phyloP scores from a whole-genome alignment of 2,329 filamentous ascomycete genomes.

The Zasmidium angulare region DNA sequence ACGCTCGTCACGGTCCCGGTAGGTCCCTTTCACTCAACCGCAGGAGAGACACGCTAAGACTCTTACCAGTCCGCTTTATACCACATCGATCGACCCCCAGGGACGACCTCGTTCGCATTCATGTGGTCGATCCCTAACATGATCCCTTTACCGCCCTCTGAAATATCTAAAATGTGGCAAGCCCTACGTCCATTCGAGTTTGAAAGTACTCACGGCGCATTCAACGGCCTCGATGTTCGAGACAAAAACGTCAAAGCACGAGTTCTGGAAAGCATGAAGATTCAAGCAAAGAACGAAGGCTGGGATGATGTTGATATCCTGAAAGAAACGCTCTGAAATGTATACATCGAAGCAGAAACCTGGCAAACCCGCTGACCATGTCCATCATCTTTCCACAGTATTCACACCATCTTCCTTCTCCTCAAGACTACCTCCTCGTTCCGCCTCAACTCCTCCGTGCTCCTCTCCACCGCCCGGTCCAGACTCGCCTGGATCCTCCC shows the following conservation, averaged over 20 bases:
- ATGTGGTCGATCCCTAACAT: slow-evolving; percentile 75
- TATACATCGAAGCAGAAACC: background rate
- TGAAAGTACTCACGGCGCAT: slow-evolving; percentile 65
- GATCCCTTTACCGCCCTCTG: slow-evolving; percentile 67
- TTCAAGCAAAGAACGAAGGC: slow-evolving; percentile 54
- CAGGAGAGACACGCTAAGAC: too few relatives aligned
- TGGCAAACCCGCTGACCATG: background rate
- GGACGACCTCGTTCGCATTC: slow-evolving; percentile 61
- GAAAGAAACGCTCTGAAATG: slow-evolving; percentile 22
- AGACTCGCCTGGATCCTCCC: slow-evolving; percentile 39
- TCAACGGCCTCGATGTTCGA: slow-evolving; percentile 63
- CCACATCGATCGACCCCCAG: slow-evolving; percentile 42
- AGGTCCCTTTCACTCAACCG: slow-evolving; percentile 22
- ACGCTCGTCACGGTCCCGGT: slow-evolving; percentile 70
- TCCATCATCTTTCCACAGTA: slow-evolving; percentile 32
- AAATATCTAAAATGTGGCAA: slow-evolving; percentile 69
- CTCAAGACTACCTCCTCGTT: slow-evolving; percentile 36
- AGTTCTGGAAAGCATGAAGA: slow-evolving; percentile 74
- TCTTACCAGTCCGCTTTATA: slow-evolving; percentile 33
- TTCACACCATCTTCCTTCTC: slow-evolving; percentile 32
- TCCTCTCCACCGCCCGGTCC: slow-evolving; percentile 32
- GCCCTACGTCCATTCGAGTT: slow-evolving; percentile 63
- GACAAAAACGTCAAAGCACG: slow-evolving; percentile 58
- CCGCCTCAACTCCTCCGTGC: slow-evolving; percentile 32
- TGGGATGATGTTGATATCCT: slow-evolving; percentile 29